Conservation (phyloP, 768 basidiomycete genomes). For the Galerina marginata region DNA sequence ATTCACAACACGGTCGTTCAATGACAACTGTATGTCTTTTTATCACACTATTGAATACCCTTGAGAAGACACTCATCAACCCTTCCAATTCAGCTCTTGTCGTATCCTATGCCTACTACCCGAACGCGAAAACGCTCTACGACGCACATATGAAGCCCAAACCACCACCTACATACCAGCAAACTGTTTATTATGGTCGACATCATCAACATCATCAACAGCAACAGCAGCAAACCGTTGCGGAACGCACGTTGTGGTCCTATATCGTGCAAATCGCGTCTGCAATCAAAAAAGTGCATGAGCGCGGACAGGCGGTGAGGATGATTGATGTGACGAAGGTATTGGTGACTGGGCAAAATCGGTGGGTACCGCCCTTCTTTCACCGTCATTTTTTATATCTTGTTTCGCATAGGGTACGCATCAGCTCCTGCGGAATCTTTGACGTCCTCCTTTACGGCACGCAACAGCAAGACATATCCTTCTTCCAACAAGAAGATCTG, state of each 20-base stretch:
- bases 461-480: conserved; percentile 54
- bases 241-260: conserved; percentile 89
- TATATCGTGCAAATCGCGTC: conserved; percentile 90
- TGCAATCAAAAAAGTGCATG: conserved; percentile 87
- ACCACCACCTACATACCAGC: conserved; percentile 35
- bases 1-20: conserved; percentile 92
- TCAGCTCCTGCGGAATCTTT: conserved; percentile 85
- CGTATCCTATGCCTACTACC: conserved; percentile 89
- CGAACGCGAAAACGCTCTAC: conserved; percentile 80
- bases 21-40: conserved; percentile 79
- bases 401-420: conserved; percentile 61
- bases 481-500: conserved; percentile 88
- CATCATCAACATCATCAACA: conserved; percentile 28
- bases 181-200: conserved; percentile 25
- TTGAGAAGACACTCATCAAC: not conserved
- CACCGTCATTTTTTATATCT: not conserved
- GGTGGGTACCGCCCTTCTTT: conserved; percentile 45
- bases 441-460: conserved; percentile 85
- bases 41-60: not conserved
- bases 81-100: conserved; percentile 68
- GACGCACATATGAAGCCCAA: conserved; percentile 77
- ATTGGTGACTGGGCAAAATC: conserved; percentile 86
- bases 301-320: conserved; percentile 77
- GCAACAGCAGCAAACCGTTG: conserved; percentile 44
- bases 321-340: conserved; percentile 89